A percentile compares a stretch with the other conserved stretches of the same genome.
phyloP scores from a whole-genome alignment of 2,329 filamentous ascomycete species.

The Trichoderma cornu-damae region DNA sequence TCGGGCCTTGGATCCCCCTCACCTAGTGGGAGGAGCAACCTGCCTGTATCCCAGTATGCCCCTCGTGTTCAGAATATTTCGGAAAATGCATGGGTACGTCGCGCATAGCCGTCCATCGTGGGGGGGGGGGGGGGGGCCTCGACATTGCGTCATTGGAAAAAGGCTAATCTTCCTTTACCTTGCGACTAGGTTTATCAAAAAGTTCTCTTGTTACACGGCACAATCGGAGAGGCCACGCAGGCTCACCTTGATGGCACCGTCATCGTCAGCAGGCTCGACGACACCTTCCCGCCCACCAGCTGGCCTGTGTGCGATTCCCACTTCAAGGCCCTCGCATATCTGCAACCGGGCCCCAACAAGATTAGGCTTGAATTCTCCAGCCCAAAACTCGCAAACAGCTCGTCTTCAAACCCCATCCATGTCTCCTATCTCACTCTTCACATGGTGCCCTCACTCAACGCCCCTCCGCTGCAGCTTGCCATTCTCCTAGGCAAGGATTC shows the following conservation, averaged over 20 bases:
- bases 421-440: conserved; percentile 77
- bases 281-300: conserved; percentile 71
- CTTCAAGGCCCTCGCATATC: conserved; percentile 86
- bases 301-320: conserved; percentile 88
- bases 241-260: conserved; percentile 71
- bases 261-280: conserved; percentile 75
- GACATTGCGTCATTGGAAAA: conserved; percentile 7
- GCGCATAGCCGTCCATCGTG: not conserved
- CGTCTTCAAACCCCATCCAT: conserved; percentile 64
- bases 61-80: conserved; percentile 73
- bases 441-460: conserved; percentile 72
- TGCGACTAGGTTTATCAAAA: conserved; percentile 85
- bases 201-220: conserved; percentile 73
- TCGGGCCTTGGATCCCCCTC: conserved; percentile 54
- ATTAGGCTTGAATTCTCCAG: conserved; percentile 84
- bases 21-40: conserved; percentile 49
- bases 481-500: conserved; percentile 87
- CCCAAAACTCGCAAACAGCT: conserved; percentile 69
- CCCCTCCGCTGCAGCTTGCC: conserved; percentile 82
- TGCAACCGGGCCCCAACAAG: conserved; percentile 86
- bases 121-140: too few relatives aligned
- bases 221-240: conserved; percentile 66
- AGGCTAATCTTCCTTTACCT: not conserved
- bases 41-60: conserved; percentile 70
- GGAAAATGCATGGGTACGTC: conserved; percentile 77